Conservation (phyloP, 2,329 filamentous ascomycete species). For the Exophiala alcalophila region DNA sequence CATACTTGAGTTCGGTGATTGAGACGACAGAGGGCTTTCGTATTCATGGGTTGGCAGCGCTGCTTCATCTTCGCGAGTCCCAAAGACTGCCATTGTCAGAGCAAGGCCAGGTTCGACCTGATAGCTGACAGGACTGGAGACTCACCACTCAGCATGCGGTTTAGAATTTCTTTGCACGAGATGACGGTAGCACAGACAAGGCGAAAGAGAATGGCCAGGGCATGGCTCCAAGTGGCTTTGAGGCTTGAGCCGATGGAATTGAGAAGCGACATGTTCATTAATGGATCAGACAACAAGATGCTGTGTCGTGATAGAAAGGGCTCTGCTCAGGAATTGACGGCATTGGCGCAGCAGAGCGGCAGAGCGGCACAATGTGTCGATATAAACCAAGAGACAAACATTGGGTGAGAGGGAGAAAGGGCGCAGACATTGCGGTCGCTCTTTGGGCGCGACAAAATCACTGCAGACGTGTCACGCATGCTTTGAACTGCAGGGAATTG, state of each 20-base stretch:
- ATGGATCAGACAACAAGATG: too few species aligned
- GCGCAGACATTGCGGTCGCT: neutral
- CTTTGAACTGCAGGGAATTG: too few species aligned
- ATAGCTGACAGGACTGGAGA: constrained; percentile 1
- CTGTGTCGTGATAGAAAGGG: neutral
- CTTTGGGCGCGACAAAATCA: constrained; percentile 10
- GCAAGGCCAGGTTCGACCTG: neutral
- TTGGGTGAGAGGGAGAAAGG: too few species aligned
- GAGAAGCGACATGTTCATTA: neutral
- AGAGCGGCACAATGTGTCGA: too few species aligned
- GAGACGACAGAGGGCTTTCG: neutral
- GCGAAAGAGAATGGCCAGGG: neutral
- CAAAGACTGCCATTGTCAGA: constrained; percentile 3
- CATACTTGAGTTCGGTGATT: constrained; percentile 8
- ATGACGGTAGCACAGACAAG: constrained; percentile 1
- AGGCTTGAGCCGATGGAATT: constrained; percentile 1
- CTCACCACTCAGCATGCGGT: constrained; percentile 5
- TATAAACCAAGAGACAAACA: too few species aligned
- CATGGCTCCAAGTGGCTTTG: constrained; percentile 4
- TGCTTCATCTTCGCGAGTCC: neutral
- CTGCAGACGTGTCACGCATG: constrained; percentile 17
- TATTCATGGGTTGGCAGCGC: neutral
- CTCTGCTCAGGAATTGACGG: neutral
- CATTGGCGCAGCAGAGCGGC: neutral
- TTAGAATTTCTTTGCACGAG: neutral